Base-by-base conservation (phyloP, 768 basidiomycete species). In the Tephrocybe sp. region DNA sequence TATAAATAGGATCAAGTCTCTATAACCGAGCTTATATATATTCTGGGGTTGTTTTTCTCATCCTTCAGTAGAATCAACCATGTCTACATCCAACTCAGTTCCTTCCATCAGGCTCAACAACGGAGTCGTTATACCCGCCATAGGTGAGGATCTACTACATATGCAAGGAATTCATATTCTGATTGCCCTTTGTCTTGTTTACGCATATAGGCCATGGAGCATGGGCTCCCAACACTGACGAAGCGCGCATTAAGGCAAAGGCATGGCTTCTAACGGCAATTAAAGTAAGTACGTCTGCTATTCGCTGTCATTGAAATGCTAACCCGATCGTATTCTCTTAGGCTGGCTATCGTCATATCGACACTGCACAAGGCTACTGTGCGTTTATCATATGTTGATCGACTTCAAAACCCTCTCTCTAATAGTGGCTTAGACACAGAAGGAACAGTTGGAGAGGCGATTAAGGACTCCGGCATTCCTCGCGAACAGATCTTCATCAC, bases 401-500 rank as follows among this genome's bases (percentile, higher is more conserved):
- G 31, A 17, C 8, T 8, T 38, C 20, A n/a, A 5, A 12, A 39
- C 32, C 12, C 38, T 11, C 19, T 45, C 14, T 17, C 6, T 26
- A 10, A 43, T 13, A 14, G 9, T 5, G 20, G 39, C 7, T 31
- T 45, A 68, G 67, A 52, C 42, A 78, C 75, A 5, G 78, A 78
- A 49, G 62, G 59, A 22, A 62, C 66, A 5, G 73, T 78, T 14
- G 76, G 78, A 2, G 57, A 68, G 5, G 76, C 72, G 0, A 66
- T 83, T 49, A 70, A 68, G 36, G 73, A 66, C 9, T 79, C 76
- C 14, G 78, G 77, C 2, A 65, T 79, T 35, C 72, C 77, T 3
- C 71, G 79, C 20, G 69, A 74, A 23, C 68, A 79, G 34, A 58
- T 80, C 20, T 79, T 75, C 57, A 64, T 81, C 30, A 79, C 77